Conservation (phyloP, 1,139 yeast genomes). For the Blastobotrys capitulatus region DNA sequence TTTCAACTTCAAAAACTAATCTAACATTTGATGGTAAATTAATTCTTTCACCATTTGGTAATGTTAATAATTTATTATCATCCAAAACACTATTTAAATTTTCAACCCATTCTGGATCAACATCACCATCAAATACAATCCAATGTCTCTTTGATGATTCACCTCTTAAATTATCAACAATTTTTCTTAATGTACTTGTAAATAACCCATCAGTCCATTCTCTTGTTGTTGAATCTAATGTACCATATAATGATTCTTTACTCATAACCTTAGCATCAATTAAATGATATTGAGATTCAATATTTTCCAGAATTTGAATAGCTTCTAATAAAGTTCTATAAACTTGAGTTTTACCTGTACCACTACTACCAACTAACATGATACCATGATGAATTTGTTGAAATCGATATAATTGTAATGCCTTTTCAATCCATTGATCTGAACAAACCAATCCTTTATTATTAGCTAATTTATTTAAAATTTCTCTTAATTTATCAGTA, state of each 20-base stretch:
- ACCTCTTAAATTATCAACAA: constrained; percentile 54
- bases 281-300: constrained; percentile 40
- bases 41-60: constrained; percentile 87
- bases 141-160: constrained; percentile 55
- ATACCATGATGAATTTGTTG: constrained; percentile 71
- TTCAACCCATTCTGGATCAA: constrained; percentile 95
- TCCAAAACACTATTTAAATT: constrained; percentile 86
- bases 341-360: constrained; percentile 64
- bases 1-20: constrained; percentile 73
- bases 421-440: constrained; percentile 49
- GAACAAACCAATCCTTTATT: constrained; percentile 29
- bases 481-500: constrained; percentile 17
- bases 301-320: constrained; percentile 35
- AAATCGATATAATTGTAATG: constrained; percentile 57
- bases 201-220: constrained; percentile 94
- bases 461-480: constrained; percentile 24
- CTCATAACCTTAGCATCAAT: constrained; percentile 73
- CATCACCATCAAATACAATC: constrained; percentile 89
- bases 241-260: constrained; percentile 67
- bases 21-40: constrained; percentile 58
- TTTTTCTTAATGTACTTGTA: constrained; percentile 59
- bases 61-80: constrained; percentile 73
- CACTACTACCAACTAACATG: constrained; percentile 74
- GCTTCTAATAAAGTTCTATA: constrained; percentile 48
- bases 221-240: constrained; percentile 65